Evolutionary conservation across 2,329 filamentous ascomycete species (phyloP), one percentile per base, ranked within the genome.

Genomic region (Talaromyces sp.): DNA sequence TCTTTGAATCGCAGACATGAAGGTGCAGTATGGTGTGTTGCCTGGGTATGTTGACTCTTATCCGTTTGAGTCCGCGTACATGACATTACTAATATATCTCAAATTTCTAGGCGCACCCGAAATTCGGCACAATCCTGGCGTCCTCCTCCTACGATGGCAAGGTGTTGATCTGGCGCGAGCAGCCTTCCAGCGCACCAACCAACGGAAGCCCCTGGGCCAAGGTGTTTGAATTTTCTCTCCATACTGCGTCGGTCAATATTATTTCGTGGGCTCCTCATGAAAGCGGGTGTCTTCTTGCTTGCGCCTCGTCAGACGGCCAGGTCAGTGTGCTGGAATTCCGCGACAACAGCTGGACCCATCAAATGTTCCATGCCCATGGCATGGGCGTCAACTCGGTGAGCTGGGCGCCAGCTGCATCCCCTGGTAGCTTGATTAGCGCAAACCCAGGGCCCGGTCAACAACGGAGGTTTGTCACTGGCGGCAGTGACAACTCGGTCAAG

Each of bases 181-280:
- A 93, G 75, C 69, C 73, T 56, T 69, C 72, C 58, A 73, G 70
- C 68, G 65, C 74, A 59, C 68, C 75, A 58, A 70, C 71, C 59
- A 71, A 71, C 43, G 67, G 72, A 63, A 81, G 78, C 68, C 81
- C 85, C 69, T 92, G 89, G 89, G 89, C 92, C 71, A 88, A 89
- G 73, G 91, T 97, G 75, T 96, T 95, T 80, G 91, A 96, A 71
- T 96, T 96, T 73, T 88, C 90, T 64, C 85, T 93, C 58, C 93
- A 98, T 86, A 96, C 93, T 75, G 93, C 93, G 55, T 95, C 89
- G 56, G 95, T 99, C 70, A 99, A 99, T 81, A 90, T 96, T 70
- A 91, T 99, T 55, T 88, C 93, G 35, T 99, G 95, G 95, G 90
- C 93, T n/a, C 95, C 95, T 0, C 93, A 97, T 71, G 95, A 98